Conservation (phyloP, 164 flowering plant genomes). For the grape (Vitis vinifera) region ASM3070453v1 NC_081823.1:513001-513500, state of each 20-base stretch:
- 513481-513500: constrained; percentile 24
- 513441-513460: too few species aligned
- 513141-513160: constrained; percentile 42
- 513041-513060: too few species aligned
- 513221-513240: constrained; percentile 7
- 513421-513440: background rate
- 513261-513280: background rate
- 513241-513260: background rate
- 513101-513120: background rate
- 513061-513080: too few species aligned
- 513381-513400: background rate
- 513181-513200: constrained; percentile 27
- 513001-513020: background rate
- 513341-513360: constrained; percentile 23
- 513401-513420: background rate
- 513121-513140: background rate
- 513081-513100: too few species aligned
- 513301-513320: background rate
- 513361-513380: constrained; percentile 32
- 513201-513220: constrained; percentile 5
- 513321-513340: background rate
- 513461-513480: background rate
- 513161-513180: constrained; percentile 27
- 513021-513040: too few species aligned
- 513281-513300: too few species aligned